Conservation (phyloP, 306 rosid genomes). For the Erythrophleum fordii region DNA sequence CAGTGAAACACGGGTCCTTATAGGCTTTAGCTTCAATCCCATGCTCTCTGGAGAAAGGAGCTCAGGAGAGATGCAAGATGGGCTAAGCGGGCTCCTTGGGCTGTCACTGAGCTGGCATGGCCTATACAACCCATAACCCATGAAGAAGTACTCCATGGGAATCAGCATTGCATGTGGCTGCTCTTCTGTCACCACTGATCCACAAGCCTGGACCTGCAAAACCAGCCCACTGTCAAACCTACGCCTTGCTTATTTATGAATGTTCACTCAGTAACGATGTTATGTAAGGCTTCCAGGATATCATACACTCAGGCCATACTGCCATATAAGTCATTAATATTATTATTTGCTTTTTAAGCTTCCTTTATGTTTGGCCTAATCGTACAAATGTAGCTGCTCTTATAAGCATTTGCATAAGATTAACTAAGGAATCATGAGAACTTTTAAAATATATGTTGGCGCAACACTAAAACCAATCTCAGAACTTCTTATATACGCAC, state of each 20-base stretch:
- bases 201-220: constrained; percentile 94
- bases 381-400: background rate
- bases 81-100: constrained; percentile 94
- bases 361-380: background rate
- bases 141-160: constrained; percentile 94
- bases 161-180: constrained; percentile 99
- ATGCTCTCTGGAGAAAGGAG: constrained; percentile 99
- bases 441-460: too few species aligned
- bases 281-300: background rate
- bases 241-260: background rate
- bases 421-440: background rate
- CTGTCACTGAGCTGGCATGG: constrained; percentile 79
- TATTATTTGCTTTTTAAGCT: too few species aligned
- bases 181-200: constrained; percentile 98
- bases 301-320: background rate
- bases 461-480: background rate
- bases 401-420: too few species aligned
- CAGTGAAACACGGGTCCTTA: constrained; percentile 76
- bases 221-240: constrained; percentile 21
- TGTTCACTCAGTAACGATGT: background rate
- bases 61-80: constrained; percentile 94
- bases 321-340: too few species aligned
- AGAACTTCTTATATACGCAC: background rate
- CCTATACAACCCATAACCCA: constrained; percentile 90
- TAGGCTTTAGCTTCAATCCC: constrained; percentile 98